Percentiles rank a stretch among this genome's conserved stretches.
Conservation (phyloP, 805 yeast genomes). For the Torulaspora delbrueckii region DNA sequence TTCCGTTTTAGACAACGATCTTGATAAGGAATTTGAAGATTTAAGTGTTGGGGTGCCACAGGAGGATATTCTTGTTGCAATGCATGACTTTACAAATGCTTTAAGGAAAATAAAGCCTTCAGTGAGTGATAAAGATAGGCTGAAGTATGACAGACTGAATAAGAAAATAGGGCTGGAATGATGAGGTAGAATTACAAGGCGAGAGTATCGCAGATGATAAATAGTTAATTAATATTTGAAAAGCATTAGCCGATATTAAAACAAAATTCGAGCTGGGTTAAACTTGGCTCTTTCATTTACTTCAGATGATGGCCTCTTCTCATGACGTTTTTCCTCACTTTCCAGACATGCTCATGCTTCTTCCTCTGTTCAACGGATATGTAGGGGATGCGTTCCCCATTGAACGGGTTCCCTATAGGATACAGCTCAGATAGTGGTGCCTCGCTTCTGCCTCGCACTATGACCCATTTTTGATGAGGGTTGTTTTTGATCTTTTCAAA, state of each 20-base stretch:
- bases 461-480: slow-evolving; percentile 35
- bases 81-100: slow-evolving; percentile 65
- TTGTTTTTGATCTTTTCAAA: slow-evolving; percentile 16
- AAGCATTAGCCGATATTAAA: not conserved
- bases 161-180: slow-evolving; percentile 72
- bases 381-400: slow-evolving; percentile 40
- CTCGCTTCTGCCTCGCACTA: slow-evolving; percentile 62
- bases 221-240: not conserved
- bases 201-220: slow-evolving; percentile 5
- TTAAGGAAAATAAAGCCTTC: slow-evolving; percentile 77
- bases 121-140: slow-evolving; percentile 80
- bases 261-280: too few relatives aligned
- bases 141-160: slow-evolving; percentile 68
- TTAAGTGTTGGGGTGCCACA: slow-evolving; percentile 33
- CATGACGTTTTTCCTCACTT: slow-evolving; percentile 50
- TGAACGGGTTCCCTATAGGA: slow-evolving; percentile 26
- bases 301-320: slow-evolving; percentile 40
- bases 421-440: slow-evolving; percentile 55
- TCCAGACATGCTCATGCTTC: slow-evolving; percentile 53
- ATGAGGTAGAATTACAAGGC: slow-evolving; percentile 34
- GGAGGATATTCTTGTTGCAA: slow-evolving; percentile 49
- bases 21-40: slow-evolving; percentile 40
- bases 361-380: slow-evolving; percentile 37
- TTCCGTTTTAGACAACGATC: slow-evolving; percentile 43
- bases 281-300: not conserved